These are phyloP conservation scores for Magnaporthiopsis poae DNA, from an alignment of 2,329 filamentous ascomycete genomes.

Conservation along the genomic window DNA sequence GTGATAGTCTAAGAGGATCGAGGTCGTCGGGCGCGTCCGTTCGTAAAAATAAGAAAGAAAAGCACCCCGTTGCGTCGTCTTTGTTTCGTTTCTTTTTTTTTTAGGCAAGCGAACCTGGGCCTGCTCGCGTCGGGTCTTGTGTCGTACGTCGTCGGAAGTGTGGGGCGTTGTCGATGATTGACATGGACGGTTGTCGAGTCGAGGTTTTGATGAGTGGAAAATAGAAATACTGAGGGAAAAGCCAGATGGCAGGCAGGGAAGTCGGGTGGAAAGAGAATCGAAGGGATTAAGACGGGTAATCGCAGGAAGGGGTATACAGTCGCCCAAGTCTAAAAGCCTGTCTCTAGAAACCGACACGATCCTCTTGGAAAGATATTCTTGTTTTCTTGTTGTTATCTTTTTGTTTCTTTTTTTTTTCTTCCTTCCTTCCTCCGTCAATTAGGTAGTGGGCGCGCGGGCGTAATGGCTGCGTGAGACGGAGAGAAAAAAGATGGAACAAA, in stretches of 20 bases:
- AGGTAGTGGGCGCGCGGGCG: not conserved
- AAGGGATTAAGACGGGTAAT: not conserved
- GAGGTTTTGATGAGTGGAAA: not conserved
- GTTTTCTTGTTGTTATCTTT: not conserved
- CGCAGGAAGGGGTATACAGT: not conserved
- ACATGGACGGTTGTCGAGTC: not conserved
- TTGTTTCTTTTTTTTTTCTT: not conserved
- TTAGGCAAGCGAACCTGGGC: not conserved
- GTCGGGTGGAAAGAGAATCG: not conserved
- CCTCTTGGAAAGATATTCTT: not conserved
- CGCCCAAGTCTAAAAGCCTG: conserved; percentile 1
- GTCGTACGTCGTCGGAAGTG: conserved; percentile 1
- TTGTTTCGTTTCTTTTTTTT: not conserved
- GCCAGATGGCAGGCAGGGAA: not conserved
- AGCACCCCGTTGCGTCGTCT: not conserved
- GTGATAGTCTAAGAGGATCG: conserved; percentile 7
- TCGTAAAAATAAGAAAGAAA: not conserved
- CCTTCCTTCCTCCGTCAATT: not conserved
- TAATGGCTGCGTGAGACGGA: not conserved
- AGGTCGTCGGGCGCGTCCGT: not conserved
- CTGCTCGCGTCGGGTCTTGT: not conserved
- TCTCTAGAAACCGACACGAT: not conserved
- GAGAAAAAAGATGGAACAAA: not conserved
- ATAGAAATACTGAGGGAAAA: not conserved
- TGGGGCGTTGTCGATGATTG: not conserved